Percentiles rank a stretch among this genome's conserved stretches.
Conservation (phyloP, 2,329 filamentous ascomycete species). For the Calonectria pseudoreteaudii region DNA sequence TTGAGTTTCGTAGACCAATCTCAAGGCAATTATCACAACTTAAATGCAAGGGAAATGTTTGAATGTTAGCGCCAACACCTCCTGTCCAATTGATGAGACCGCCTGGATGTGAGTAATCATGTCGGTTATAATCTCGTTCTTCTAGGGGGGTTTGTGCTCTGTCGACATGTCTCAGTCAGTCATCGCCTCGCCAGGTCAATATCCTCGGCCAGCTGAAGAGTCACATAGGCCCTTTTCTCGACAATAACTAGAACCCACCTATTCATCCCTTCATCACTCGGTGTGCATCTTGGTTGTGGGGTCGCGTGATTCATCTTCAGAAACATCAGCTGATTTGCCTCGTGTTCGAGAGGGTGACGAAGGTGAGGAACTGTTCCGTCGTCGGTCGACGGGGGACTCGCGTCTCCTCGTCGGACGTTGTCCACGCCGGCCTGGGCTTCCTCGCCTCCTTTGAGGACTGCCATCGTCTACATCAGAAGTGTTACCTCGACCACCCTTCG, state of each 20-base stretch:
- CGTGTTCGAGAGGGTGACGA: constrained; percentile 62
- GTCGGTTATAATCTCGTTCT: constrained; percentile 1
- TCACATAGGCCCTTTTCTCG: not conserved
- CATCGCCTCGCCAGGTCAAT: constrained; percentile 28
- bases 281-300: constrained; percentile 32
- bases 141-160: constrained; percentile 3
- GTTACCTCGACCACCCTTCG: constrained; percentile 22
- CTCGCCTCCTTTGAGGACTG: constrained; percentile 17
- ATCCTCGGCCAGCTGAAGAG: constrained; percentile 14
- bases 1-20: constrained; percentile 3
- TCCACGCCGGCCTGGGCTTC: constrained; percentile 23
- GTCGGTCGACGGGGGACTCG: constrained; percentile 46
- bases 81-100: constrained; percentile 48
- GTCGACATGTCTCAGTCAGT: constrained; percentile 12
- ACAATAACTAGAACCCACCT: constrained; percentile 40
- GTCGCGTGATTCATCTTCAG: constrained; percentile 46
- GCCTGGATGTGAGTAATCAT: constrained; percentile 15
- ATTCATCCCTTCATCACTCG: constrained; percentile 28
- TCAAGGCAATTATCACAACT: not conserved
- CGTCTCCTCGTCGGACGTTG: constrained; percentile 28
- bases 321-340: constrained; percentile 69
- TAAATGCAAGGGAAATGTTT: constrained; percentile 14
- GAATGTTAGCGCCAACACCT: constrained; percentile 32
- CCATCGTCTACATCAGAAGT: constrained; percentile 29
- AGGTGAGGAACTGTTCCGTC: constrained; percentile 64